Conservation (phyloP, 2,329 filamentous ascomycete genomes). For the Alternaria ventricosa region DNA sequence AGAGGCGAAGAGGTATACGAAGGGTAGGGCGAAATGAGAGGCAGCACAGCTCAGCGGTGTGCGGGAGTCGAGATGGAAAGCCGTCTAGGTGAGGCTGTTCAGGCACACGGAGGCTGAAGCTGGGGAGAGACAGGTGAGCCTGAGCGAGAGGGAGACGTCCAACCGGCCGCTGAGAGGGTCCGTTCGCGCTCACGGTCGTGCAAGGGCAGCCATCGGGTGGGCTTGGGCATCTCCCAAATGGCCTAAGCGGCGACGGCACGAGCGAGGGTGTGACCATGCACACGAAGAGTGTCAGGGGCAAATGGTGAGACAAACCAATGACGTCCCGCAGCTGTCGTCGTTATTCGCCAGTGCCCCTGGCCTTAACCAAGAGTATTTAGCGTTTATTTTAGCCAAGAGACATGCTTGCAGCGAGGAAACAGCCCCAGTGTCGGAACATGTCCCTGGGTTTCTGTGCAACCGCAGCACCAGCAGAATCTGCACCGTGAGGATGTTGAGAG, state of each 20-base stretch:
- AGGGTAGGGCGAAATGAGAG: conserved; percentile 38
- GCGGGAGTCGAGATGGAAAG: conserved; percentile 19
- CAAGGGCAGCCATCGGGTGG: conserved; percentile 30
- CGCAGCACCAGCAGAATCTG: conserved; percentile 10
- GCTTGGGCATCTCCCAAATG: conserved; percentile 25
- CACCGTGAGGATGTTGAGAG: conserved; percentile 4
- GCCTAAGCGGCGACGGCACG: conserved; percentile 30
- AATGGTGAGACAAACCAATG: conserved; percentile 26
- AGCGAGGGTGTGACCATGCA: conserved; percentile 22
- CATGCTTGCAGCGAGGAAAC: conserved; percentile 33
- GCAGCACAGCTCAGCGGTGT: conserved; percentile 47
- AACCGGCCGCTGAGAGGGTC: conserved; percentile 28
- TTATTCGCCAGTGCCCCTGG: conserved; percentile 25
- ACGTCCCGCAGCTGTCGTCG: conserved; percentile 6
- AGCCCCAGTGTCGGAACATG: conserved; percentile 22
- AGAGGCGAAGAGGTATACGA: conserved; percentile 33
- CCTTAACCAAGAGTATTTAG: conserved; percentile 18
- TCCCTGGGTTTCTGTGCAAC: conserved; percentile 8
- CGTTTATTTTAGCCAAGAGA: conserved; percentile 14
- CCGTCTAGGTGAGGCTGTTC: conserved; percentile 38
- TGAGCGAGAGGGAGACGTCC: conserved; percentile 31
- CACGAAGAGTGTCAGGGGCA: conserved; percentile 28
- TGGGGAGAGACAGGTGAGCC: conserved; percentile 33
- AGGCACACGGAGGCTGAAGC: conserved; percentile 36
- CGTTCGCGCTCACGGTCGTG: conserved; percentile 26